Evolutionary conservation across 2,329 filamentous ascomycete genomes (phyloP), one percentile per base, ranked within the genome.

Genomic region (Sclerotinia minor): DNA sequence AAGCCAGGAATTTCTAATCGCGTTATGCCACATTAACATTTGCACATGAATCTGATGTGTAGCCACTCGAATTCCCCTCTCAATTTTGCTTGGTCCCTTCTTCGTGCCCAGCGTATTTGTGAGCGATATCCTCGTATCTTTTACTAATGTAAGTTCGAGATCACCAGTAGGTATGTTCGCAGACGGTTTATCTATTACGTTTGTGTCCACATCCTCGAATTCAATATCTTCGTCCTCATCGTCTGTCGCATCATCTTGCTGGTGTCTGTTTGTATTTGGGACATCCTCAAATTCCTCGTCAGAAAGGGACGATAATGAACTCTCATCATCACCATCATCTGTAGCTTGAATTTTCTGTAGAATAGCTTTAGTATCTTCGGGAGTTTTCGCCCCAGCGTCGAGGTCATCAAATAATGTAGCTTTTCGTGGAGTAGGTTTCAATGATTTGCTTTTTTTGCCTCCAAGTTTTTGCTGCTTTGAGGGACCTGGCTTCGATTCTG

Each of bases 31-130:
- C 69, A 99, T 84, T 21, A 99, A 81, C 64, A 88, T 86, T 76
- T 96, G 89, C 2, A 98, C 93, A 78, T 99, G 95, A 72, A 97
- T 84, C 73, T 92, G 91, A 78, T 99, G 95, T 0, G 92, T 93
- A 4, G 88, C 84, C 45, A 89, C 85, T 35, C 95, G 86, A 67
- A 94, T 90, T 69, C 88, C 85, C 64, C 92, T 87, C 76, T 97
- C 92, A 38, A 90, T 87, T 79, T 97, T 97, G 3, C 91, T 90
- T 0, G 92, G 91, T 0, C 92, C 94, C 76, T 94, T 97, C 79
- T 92, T 97, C 24, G 82, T 81, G 29, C 87, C 86, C 55, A 86
- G 81, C 0, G 85, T 81, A 71, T 89, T 88, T 13, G 83, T 83
- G 38, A 90, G 77, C 0, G 86, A 85, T n/a, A 89, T 83, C 29